Evolutionary conservation across 345 rosid genomes (phyloP), one percentile per base, ranked within the genome.

Genomic region (Citrus inodora): DNA sequence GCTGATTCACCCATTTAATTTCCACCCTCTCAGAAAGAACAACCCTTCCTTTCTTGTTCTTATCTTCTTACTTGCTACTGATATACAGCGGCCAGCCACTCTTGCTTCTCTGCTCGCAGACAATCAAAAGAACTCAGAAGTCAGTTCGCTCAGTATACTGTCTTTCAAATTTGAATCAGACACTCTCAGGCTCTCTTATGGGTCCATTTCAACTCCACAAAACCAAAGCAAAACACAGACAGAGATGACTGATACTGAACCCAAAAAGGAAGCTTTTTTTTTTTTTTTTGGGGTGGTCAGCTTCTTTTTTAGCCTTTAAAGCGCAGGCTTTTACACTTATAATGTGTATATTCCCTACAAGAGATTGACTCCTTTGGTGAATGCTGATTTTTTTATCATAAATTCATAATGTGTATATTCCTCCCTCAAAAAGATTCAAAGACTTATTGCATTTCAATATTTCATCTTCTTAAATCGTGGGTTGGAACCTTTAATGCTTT

Each of bases 1-100:
- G 89, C 84, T 4, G 93, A 78, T 73, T 90, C 94, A 9, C 83
- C 92, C 94, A 92, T 92, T 81, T 61, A 69, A 38, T 60, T 24
- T 60, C 40, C 51, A 42, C 46, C 4, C 78, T 21, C 32, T 33
- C 32, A 3, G 42, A 56, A 67, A 32, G 42, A 30, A 56, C 77
- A 63, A 48, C 76, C 76, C 37, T 24, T 28, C 56, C 21, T 55
- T 21, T 68, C 71, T 64, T 17, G 59, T 13, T 68, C 77, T 65
- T 46, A 16, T 16, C 37, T 7, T 30, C 56, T 61, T 58, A 6
- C 25, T 37, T 19, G 13, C 19, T 24, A 24, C 60, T 40, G 6
- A 24, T 55, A 35, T 30, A 42, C 7, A 38, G 48, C 19, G 53
- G 9, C 38, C 71, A 24, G 17, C 17, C 51, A 46, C 77, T 32